Evolutionary conservation across 345 rosid species (phyloP), one percentile per base, ranked within the genome.

Genomic region (Capsella bursapastoris): DNA sequence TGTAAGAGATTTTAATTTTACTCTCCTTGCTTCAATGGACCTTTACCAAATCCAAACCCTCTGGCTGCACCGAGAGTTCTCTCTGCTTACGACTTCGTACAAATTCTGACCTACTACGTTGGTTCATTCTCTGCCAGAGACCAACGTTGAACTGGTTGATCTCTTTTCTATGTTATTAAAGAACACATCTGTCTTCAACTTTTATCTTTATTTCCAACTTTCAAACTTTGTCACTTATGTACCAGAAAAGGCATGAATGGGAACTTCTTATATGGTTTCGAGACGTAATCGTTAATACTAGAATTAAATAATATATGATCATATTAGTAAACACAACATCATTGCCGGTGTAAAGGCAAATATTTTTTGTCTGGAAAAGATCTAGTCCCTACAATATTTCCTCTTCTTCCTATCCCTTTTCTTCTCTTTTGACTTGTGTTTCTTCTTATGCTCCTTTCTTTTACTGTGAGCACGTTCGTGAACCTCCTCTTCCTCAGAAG

Each of bases 391-490:
- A 25, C 35, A 0, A 22, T 62, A 32, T 61, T 27, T 53, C 35
- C 74, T 69, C 15, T 68, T 68, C 57, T 68, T 76, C 75, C 51
- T 45, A 45, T 69, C 75, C 12, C 77, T 82, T 75, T 78, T 75
- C 75, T 79, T 82, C 38, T 64, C 72, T 74, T 81, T 50, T 61
- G 83, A 80, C 49, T 80, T 83, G 76, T 84, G 87, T 70, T 83
- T 80, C 80, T 78, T 78, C 64, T 77, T 78, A 7, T 82, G 85
- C 65, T 83, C 81, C 62, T 76, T 70, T 4, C 66, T 78, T 77
- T 77, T 88, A 52, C 74, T 80, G 28, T 43, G 68, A 61, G 79
- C 51, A 13, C 71, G 80, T 49, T 45, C 51, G 16, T 50, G 71
- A 49, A 10, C 56, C 28, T 85, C 88, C 59, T 86, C 88, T 8